phyloP scores from a whole-genome alignment of 1,139 yeast species.

The Zygosaccharomyces sapae region DNA sequence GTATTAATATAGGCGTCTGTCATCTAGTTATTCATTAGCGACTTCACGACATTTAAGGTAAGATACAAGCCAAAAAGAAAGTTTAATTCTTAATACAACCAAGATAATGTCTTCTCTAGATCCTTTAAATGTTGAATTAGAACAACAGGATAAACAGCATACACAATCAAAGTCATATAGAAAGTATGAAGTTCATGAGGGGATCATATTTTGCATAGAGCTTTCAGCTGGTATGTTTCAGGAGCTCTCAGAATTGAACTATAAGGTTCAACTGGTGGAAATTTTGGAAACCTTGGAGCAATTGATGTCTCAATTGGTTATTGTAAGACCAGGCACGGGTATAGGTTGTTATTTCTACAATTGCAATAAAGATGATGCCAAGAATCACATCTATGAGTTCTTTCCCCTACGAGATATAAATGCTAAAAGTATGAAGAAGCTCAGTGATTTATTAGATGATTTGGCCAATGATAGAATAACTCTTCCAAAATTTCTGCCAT shows the following conservation, averaged over 20 bases:
- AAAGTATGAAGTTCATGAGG: conserved; percentile 55
- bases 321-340: conserved; percentile 59
- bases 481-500: conserved; percentile 29
- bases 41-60: too few species aligned
- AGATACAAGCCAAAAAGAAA: too few species aligned
- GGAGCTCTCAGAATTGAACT: conserved; percentile 39
- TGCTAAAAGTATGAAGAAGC: conserved; percentile 39
- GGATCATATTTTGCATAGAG: conserved; percentile 59
- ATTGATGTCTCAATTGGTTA: conserved; percentile 54
- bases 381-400: conserved; percentile 37
- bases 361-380: conserved; percentile 34
- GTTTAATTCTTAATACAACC: not conserved
- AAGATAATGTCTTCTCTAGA: conserved; percentile 3
- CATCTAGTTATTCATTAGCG: not conserved
- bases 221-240: conserved; percentile 48
- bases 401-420: conserved; percentile 42
- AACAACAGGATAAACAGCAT: not conserved
- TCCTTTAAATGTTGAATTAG: conserved; percentile 2
- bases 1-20: not conserved
- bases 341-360: conserved; percentile 63
- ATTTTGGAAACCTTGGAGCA: conserved; percentile 53
- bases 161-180: conserved; percentile 18
- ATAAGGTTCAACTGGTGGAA: conserved; percentile 45
- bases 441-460: conserved; percentile 40
- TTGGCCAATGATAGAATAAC: conserved; percentile 18